These are phyloP conservation scores for Lyophyllum decastes DNA, from an alignment of 768 basidiomycete species.

Conservation along the genomic window DNA sequence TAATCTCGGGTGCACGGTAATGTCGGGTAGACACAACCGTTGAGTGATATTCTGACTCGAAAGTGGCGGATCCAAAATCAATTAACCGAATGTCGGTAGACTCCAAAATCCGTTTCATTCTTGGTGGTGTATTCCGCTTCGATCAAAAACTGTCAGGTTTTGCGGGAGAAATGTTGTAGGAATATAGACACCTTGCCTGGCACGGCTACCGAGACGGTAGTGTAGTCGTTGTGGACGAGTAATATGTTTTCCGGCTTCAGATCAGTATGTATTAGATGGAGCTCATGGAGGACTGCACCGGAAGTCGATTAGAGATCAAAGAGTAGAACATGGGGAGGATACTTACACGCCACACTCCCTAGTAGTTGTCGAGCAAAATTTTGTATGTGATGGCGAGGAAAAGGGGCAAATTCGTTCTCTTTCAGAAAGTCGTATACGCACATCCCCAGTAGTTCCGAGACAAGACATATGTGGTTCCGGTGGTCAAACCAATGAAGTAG, in stretches of 20 bases:
- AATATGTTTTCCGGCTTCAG: conserved; percentile 99
- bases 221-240: conserved; percentile 83
- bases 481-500: conserved; percentile 94
- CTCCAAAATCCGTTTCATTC: conserved; percentile 75
- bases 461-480: conserved; percentile 96
- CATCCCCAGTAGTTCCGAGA: conserved; percentile 93
- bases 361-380: conserved; percentile 91
- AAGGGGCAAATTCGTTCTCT: conserved; percentile 95
- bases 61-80: conserved; percentile 98
- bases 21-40: conserved; percentile 97
- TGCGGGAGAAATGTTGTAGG: conserved; percentile 14
- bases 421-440: conserved; percentile 99
- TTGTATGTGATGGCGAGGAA: conserved; percentile 96
- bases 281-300: conserved; percentile 79
- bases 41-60: conserved; percentile 97
- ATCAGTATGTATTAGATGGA: conserved; percentile 94
- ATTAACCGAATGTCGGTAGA: conserved; percentile 94
- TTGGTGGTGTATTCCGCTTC: conserved; percentile 66
- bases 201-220: conserved; percentile 56
- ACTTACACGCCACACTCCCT: conserved; percentile 91
- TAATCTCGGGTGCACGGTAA: conserved; percentile 99
- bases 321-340: conserved; percentile 1
- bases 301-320: conserved; percentile 7
- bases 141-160: background rate
- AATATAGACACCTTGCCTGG: conserved; percentile 60